These are phyloP conservation scores for Hypoxylon intermedium DNA, from an alignment of 495 filamentous ascomycete genomes.

Conservation along the genomic window DNA sequence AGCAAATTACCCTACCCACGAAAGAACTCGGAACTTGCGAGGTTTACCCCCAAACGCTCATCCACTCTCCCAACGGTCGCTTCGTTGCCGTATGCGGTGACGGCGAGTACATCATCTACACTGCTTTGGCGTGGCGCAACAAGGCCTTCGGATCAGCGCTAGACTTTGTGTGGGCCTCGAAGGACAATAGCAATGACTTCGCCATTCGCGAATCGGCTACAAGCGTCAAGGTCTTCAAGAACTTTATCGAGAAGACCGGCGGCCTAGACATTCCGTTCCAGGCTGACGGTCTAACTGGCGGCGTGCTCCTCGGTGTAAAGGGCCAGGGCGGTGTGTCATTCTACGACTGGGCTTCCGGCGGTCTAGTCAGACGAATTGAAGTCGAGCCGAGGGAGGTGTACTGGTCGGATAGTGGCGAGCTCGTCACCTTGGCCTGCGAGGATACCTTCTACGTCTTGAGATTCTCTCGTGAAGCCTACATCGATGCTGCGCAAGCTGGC, in stretches of 20 bases:
- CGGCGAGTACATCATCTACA: constrained; percentile 97
- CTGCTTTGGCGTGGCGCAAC: constrained; percentile 94
- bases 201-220: constrained; percentile 93
- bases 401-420: constrained; percentile 95
- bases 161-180: constrained; percentile 97
- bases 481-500: constrained; percentile 79
- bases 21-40: constrained; percentile 97
- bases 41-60: constrained; percentile 91
- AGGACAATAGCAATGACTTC: constrained; percentile 98
- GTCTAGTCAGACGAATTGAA: constrained; percentile 90
- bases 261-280: constrained; percentile 95
- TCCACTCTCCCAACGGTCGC: constrained; percentile 95
- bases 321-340: constrained; percentile 93
- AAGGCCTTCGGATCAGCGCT: constrained; percentile 94
- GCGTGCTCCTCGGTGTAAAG: constrained; percentile 92
- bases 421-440: constrained; percentile 91
- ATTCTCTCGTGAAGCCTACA: constrained; percentile 86
- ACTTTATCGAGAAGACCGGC: constrained; percentile 91
- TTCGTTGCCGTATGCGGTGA: constrained; percentile 98
- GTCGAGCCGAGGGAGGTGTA: constrained; percentile 93
- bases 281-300: constrained; percentile 87
- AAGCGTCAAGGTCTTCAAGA: constrained; percentile 95
- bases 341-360: constrained; percentile 94
- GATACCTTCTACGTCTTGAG: constrained; percentile 94
- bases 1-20: constrained; percentile 81